Evolutionary conservation across 805 yeast species (phyloP), one percentile per base, ranked within the genome.

Genomic region (Wickerhamomyces tratensis): DNA sequence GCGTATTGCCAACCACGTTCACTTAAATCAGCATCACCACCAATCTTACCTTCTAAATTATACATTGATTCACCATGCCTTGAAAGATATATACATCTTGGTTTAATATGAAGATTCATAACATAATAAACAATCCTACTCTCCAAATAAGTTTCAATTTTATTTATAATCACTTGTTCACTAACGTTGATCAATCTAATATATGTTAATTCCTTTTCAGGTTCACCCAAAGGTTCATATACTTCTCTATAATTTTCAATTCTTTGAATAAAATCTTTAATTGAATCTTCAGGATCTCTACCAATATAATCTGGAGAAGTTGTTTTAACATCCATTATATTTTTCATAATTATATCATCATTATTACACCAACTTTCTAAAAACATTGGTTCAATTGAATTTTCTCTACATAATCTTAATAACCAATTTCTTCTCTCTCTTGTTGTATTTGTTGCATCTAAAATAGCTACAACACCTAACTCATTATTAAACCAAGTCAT

Each of bases 51-150:
- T 40, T 88, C 88, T 45, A 93, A 71, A 61, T 93, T 93, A 65
- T 82, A 93, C 58, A 79, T 80, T 3, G 95, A 83, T 64, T 93
- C 98, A 27, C 98, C 98, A 57, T 93, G 98, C 53, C 98, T 77
- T 39, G 95, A 86, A 39, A 93, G 71, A 91, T 95, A 93, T 47
- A 93, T 88, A 49, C 82, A 76, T 48, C 98, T 75, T 27, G 96
- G 96, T 59, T 86, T 86, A 52, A 88, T 85, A 61, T 89, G 97
- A 51, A 93, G 68, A 57, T 93, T 93, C 96, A 93, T 89, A 36
- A 93, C 86, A 59, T 88, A 93, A 63, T 88, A 93, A 15, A 89
- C 97, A 48, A 93, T 88, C 54, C 97, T 76, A 48, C 93, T 81
- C 62, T 93, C 95, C 54, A 91, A 67, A 59, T 93, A 93, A 25